Evolutionary conservation across 768 basidiomycete species (phyloP), one percentile per base, ranked within the genome.

Genomic region (Dacryopinax spathularia): DNA sequence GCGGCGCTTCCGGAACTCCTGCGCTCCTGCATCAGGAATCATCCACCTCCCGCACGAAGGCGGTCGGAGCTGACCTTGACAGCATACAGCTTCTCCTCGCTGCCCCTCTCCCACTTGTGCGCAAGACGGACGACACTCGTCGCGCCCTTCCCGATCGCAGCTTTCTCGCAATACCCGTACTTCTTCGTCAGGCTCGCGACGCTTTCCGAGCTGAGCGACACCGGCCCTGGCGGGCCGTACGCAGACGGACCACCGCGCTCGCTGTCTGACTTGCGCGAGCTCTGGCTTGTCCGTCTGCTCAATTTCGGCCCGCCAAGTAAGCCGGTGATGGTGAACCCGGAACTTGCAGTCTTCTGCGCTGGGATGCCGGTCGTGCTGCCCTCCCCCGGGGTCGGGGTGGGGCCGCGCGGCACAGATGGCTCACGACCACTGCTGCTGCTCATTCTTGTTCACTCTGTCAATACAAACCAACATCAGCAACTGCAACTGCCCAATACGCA

Each of bases 1-100:
- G 69, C 95, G 84, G 66, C 95, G 84, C 75, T 96, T 97, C 61
- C 95, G 88, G 80, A 99, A 99, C 77, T 99, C 95, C 92, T 95
- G 63, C 35, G 3, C 2, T 5, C 48, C 4, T 43, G 60, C 37
- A 35, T n/a, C 10, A 16, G 22, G 10, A 9, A 37, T 1, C 29
- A 7, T 15, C 0, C 9, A n/a, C 33, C 43, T 41, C 5, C 33
- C 37, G 12, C 12, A 34, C 33, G 12, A 7, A 27, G 34, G 22
- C 15, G 27, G 60, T 18, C 18, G 34, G 34, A 18, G 63, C 84
- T 63, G 65, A 93, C 92, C 84, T 99, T 99, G 75, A 99, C 89
- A 44, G 95, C 95, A 69, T 97, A 99, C 33, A 98, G 78, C 79
- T 94, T 95, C 77, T 99, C 95, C 74, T 95, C 93, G 22, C 79